These are phyloP conservation scores for Zygotorulaspora florentina DNA, from an alignment of 805 yeast genomes.

Conservation along the genomic window DNA sequence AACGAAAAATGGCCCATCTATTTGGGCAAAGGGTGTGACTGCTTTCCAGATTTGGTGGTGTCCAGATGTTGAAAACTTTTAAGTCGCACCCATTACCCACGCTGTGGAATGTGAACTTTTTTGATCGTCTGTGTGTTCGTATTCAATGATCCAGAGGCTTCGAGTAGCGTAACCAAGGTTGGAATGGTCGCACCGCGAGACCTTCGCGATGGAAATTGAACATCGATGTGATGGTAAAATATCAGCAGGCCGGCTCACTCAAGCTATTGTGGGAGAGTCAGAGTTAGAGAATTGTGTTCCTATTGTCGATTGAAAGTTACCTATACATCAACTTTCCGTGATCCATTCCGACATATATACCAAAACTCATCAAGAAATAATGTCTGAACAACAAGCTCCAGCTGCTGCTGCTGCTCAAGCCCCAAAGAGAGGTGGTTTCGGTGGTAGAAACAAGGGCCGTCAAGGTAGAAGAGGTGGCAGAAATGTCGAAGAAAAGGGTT, in stretches of 20 bases:
- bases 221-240: background rate
- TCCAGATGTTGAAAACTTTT: too few species aligned
- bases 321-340: conserved; percentile 50
- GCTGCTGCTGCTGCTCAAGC: conserved; percentile 39
- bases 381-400: conserved; percentile 6
- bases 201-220: too few species aligned
- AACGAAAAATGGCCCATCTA: too few species aligned
- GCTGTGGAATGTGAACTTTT: too few species aligned
- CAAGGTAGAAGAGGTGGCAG: conserved; percentile 67
- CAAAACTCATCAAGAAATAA: conserved; percentile 7
- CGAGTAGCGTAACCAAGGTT: too few species aligned
- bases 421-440: conserved; percentile 51
- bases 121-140: too few species aligned
- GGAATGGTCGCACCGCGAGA: too few species aligned
- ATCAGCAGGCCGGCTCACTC: too few species aligned
- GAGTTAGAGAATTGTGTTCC: conserved; percentile 1
- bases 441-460: conserved; percentile 56
- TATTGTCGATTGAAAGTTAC: conserved; percentile 51
- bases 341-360: conserved; percentile 42
- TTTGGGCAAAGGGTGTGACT: too few species aligned
- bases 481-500: conserved; percentile 95
- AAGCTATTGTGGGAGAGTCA: background rate
- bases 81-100: too few species aligned
- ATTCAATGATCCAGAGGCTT: too few species aligned
- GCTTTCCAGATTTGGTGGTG: too few species aligned